Evolutionary conservation across 139 green algal genomes (phyloP).

Genomic region (Coccomyxa sp.): DNA sequence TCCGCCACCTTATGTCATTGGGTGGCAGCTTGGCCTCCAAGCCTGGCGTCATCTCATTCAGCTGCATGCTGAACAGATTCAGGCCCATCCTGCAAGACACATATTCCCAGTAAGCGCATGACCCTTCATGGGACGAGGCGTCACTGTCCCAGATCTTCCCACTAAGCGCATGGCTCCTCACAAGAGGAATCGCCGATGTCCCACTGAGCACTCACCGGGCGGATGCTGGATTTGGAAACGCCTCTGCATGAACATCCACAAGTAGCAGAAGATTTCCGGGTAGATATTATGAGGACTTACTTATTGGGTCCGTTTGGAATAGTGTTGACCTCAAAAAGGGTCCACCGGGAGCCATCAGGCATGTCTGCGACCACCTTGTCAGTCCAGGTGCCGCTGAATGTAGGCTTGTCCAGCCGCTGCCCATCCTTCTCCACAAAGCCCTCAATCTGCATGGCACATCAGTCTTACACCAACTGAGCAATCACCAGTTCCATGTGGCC

Average conservation of each 20-base stretch:
- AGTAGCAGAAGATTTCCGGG: too few species aligned
- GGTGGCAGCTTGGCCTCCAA: background rate
- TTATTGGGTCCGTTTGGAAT: background rate
- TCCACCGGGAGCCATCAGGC: background rate
- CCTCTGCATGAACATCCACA: too few species aligned
- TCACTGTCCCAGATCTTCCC: background rate
- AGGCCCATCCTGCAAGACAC: background rate
- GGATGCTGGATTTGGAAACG: too few species aligned
- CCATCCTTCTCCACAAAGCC: background rate
- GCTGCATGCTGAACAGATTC: background rate
- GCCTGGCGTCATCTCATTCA: constrained; percentile 1
- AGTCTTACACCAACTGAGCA: too few species aligned
- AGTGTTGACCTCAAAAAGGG: background rate
- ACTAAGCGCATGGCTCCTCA: background rate
- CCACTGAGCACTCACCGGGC: too few species aligned
- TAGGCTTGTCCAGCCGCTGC: background rate
- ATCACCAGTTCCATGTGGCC: too few species aligned
- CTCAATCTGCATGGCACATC: background rate
- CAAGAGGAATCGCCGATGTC: background rate
- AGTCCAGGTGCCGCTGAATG: background rate
- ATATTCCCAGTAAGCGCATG: background rate
- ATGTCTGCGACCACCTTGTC: background rate
- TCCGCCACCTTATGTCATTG: background rate
- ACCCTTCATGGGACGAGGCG: background rate
- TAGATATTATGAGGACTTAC: too few species aligned